Percentiles rank a stretch among this genome's conserved stretches.
Conservation (phyloP, 805 yeast genomes). For the Kurtzmaniella fragi region DNA sequence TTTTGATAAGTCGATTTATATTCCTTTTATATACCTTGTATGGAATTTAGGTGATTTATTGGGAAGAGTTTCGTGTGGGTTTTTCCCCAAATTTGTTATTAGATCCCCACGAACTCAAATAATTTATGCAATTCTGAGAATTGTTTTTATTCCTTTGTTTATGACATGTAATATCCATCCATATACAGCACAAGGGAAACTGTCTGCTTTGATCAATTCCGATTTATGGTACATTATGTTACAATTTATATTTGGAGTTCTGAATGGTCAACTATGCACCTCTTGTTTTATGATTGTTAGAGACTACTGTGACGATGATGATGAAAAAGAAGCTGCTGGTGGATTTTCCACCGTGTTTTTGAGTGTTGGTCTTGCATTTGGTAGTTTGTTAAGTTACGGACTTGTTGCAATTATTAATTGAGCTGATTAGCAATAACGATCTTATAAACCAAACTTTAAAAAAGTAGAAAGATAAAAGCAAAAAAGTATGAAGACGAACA, state of each 20-base stretch:
- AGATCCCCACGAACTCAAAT: conserved; percentile 41
- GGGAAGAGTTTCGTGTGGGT: conserved; percentile 70
- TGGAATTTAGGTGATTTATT: conserved; percentile 90
- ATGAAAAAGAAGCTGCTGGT: conserved; percentile 87
- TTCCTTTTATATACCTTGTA: conserved; percentile 73
- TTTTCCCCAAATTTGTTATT: conserved; percentile 28
- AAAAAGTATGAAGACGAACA: background rate
- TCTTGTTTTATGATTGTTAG: conserved; percentile 77
- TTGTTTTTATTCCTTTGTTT: conserved; percentile 65
- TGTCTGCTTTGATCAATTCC: conserved; percentile 41
- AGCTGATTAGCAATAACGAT: background rate
- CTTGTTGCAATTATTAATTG: conserved; percentile 40
- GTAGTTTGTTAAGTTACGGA: conserved; percentile 71
- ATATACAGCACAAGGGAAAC: conserved; percentile 16
- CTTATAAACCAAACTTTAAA: too few species aligned
- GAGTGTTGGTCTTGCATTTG: conserved; percentile 72
- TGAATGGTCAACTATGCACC: conserved; percentile 83
- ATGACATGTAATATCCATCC: conserved; percentile 59
- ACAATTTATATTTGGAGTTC: conserved; percentile 77
- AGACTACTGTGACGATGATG: conserved; percentile 50
- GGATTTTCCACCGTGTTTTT: conserved; percentile 83
- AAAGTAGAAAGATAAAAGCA: too few species aligned
- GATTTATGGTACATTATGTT: conserved; percentile 64
- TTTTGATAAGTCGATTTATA: conserved; percentile 44
- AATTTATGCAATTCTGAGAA: conserved; percentile 50